A percentile compares a stretch with the other conserved stretches of the same genome.
These are phyloP conservation scores for Tilletia horrida DNA, from an alignment of 1,284 basidiomycete genomes.

Conservation along the genomic window DNA sequence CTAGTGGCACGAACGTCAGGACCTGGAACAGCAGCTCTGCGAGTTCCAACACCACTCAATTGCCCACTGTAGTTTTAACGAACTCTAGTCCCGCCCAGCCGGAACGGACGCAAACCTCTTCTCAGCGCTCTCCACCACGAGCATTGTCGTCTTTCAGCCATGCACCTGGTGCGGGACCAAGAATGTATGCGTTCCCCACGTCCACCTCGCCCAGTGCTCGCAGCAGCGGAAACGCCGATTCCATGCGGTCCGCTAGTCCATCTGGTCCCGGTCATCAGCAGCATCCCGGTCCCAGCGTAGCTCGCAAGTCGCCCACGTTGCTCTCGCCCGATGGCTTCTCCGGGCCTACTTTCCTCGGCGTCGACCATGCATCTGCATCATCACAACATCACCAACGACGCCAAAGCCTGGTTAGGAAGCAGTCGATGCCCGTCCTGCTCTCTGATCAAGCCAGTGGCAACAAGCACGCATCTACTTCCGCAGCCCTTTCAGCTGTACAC, in stretches of 20 bases:
- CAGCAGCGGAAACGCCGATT: too few species aligned
- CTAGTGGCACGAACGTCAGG: slow-evolving; percentile 5
- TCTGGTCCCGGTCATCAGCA: too few species aligned
- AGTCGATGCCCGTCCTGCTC: slow-evolving; percentile 2
- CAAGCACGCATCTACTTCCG: slow-evolving; percentile 17
- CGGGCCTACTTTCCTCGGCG: too few species aligned
- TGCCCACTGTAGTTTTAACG: slow-evolving; percentile 3
- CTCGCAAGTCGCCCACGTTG: not conserved
- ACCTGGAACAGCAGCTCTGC: not conserved
- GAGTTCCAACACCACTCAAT: not conserved
- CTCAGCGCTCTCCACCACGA: not conserved
- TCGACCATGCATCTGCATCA: too few species aligned
- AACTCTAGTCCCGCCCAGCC: slow-evolving; percentile 6
- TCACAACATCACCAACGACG: not conserved
- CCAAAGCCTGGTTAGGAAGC: not conserved
- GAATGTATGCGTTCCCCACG: too few species aligned
- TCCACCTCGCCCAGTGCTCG: too few species aligned
- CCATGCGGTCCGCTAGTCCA: too few species aligned
- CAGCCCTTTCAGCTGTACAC: slow-evolving; percentile 29
- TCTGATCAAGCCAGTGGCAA: not conserved
- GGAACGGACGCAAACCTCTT: not conserved
- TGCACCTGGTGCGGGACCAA: slow-evolving; percentile 9
- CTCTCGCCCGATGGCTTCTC: too few species aligned
- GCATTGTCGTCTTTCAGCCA: slow-evolving; percentile 5
- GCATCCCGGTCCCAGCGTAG: not conserved